Evolutionary conservation across 306 rosid genomes (phyloP).

Genomic region (Alnus glutinosa): DNA sequence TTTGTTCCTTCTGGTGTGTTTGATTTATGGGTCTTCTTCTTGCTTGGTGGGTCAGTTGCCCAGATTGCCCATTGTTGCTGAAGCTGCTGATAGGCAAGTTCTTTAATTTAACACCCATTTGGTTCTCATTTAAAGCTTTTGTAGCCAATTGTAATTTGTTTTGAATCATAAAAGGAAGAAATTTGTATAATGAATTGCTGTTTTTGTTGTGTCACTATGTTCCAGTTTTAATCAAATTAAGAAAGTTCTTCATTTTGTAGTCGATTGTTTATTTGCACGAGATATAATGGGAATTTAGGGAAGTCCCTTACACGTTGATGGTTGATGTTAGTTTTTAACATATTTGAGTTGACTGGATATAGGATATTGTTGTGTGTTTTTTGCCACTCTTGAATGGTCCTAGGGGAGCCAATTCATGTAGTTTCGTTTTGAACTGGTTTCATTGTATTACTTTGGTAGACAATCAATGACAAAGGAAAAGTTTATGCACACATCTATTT

Average conservation of each 20-base stretch:
- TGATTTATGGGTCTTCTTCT: conserved; percentile 87
- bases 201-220: not conserved
- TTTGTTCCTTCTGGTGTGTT: conserved; percentile 71
- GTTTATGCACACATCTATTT: too few relatives aligned
- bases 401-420: not conserved
- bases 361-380: not conserved
- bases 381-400: too few relatives aligned
- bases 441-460: not conserved
- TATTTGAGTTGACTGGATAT: conserved; percentile 7
- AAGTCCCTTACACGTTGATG: conserved; percentile 5
- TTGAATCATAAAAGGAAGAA: conserved; percentile 19
- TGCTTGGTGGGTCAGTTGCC: conserved; percentile 87
- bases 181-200: conserved; percentile 1
- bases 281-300: not conserved
- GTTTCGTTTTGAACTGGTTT: not conserved
- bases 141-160: conserved; percentile 29
- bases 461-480: not conserved
- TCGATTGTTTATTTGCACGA: not conserved
- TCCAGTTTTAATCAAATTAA: not conserved
- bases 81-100: conserved; percentile 96
- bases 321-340: conserved; percentile 10
- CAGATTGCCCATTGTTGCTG: conserved; percentile 94
- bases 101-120: conserved; percentile 49
- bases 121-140: conserved; percentile 19
- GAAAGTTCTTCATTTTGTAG: not conserved